Evolutionary conservation across 352 stramenopile species (phyloP).

Genomic region (Pythium dissimile): DNA sequence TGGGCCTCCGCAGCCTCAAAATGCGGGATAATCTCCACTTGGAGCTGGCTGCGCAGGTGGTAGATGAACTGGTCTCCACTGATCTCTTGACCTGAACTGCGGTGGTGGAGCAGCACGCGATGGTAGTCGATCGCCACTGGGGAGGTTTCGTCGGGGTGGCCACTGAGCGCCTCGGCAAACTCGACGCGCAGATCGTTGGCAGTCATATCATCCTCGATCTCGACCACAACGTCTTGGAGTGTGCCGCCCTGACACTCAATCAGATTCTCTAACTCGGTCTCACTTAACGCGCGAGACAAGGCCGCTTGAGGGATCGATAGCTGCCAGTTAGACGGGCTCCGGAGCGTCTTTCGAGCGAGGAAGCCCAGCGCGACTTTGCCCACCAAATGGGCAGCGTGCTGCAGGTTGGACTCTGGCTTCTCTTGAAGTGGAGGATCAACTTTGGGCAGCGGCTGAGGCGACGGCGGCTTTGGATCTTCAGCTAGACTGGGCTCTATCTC

Average conservation of each 20-base stretch:
- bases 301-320: constrained; percentile 34
- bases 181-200: constrained; percentile 49
- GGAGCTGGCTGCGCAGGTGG: constrained; percentile 24
- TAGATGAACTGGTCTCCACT: constrained; percentile 25
- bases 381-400: constrained; percentile 42
- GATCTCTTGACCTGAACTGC: constrained; percentile 23
- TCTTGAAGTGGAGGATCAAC: not conserved
- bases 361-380: constrained; percentile 52
- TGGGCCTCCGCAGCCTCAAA: constrained; percentile 26
- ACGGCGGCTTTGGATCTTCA: not conserved
- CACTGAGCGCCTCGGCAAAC: constrained; percentile 40
- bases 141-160: not conserved
- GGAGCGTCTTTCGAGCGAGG: constrained; percentile 31
- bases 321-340: constrained; percentile 49
- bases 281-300: constrained; percentile 30
- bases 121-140: constrained; percentile 28
- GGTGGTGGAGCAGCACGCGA: constrained; percentile 34
- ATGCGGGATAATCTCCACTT: constrained; percentile 41
- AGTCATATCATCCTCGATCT: constrained; percentile 45
- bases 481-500: not conserved
- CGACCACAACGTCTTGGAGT: constrained; percentile 24
- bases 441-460: not conserved
- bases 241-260: not conserved
- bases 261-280: constrained; percentile 23
- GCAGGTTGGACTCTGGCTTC: constrained; percentile 17